A percentile compares a stretch with the other conserved stretches of the same genome.
Conservation (phyloP, 768 basidiomycete species). For the Clavulina sp. region DNA sequence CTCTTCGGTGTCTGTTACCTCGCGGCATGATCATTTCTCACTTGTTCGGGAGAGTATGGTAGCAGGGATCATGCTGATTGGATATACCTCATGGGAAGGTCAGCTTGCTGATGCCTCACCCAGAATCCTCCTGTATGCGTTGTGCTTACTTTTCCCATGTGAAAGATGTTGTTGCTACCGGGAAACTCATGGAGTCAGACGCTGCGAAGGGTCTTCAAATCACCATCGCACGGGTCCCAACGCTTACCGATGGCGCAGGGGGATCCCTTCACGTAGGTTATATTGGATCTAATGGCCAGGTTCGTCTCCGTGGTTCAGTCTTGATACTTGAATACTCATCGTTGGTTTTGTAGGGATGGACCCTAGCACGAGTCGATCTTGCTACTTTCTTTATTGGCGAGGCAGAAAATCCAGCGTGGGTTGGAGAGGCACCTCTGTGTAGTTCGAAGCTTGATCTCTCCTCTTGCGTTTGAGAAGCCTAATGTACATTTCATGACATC, state of each 20-base stretch:
- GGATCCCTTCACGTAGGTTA: not conserved
- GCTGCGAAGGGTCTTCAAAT: not conserved
- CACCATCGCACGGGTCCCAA: not conserved
- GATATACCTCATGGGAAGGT: not conserved
- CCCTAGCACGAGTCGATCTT: not conserved
- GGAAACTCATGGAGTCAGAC: not conserved
- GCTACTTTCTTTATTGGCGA: not conserved
- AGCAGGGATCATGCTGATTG: not conserved
- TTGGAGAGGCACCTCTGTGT: not conserved
- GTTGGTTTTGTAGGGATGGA: too few species aligned
- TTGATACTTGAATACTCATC: too few species aligned
- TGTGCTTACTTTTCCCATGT: not conserved
- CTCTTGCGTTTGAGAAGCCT: too few species aligned
- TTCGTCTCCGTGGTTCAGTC: too few species aligned
- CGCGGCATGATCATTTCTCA: not conserved
- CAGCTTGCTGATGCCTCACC: not conserved
- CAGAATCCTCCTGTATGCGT: not conserved
- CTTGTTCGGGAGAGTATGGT: not conserved
- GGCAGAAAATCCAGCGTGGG: not conserved
- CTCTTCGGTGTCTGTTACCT: not conserved
- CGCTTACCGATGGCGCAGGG: not conserved
- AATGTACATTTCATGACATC: too few species aligned
- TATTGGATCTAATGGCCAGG: not conserved
- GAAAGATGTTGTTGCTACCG: constrained; percentile 1
- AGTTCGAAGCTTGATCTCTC: constrained; percentile 1